Percentiles rank a stretch among this genome's conserved stretches.
Conservation (phyloP, 2,329 filamentous ascomycete species). For the Coniochaeta sp. region DNA sequence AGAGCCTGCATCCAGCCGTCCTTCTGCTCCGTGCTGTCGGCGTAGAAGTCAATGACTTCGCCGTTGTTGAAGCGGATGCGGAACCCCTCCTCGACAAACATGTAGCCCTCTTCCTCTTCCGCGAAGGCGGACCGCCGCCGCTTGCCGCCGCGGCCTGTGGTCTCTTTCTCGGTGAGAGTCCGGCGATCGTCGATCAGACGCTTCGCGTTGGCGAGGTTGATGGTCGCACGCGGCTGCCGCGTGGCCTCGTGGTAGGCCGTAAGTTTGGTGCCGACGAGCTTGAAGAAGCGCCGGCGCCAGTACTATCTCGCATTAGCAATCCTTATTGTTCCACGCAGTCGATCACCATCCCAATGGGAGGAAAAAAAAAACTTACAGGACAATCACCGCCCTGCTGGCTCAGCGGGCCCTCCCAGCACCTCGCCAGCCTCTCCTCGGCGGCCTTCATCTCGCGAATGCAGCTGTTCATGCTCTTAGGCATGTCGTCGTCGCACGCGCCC, state of each 20-base stretch:
- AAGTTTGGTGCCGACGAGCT: conserved; percentile 80
- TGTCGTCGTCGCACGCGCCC: conserved; percentile 81
- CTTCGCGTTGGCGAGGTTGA: conserved; percentile 88
- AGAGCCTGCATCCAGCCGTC: conserved; percentile 92
- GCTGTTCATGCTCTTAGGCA: conserved; percentile 99
- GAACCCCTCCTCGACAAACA: conserved; percentile 99
- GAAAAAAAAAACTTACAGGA: conserved; percentile 58
- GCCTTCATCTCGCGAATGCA: conserved; percentile 90
- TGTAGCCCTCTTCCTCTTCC: conserved; percentile 97
- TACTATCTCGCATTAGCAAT: conserved; percentile 54
- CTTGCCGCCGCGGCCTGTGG: conserved; percentile 65
- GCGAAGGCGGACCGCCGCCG: conserved; percentile 92
- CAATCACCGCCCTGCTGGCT: conserved; percentile 98
- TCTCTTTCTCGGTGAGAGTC: conserved; percentile 76
- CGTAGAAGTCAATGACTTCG: conserved; percentile 97
- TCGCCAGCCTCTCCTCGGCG: conserved; percentile 71
- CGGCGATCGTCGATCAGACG: conserved; percentile 90
- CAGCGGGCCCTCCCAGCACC: conserved; percentile 79
- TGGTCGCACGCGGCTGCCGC: conserved; percentile 89
- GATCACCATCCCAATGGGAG: not conserved
- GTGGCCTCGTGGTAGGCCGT: conserved; percentile 96
- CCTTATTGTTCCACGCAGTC: not conserved
- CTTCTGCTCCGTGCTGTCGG: conserved; percentile 80
- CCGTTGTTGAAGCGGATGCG: conserved; percentile 97
- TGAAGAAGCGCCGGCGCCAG: conserved; percentile 98